Base-by-base conservation (phyloP, 2,329 filamentous ascomycete species). In the Blumeria hordei region DNA sequence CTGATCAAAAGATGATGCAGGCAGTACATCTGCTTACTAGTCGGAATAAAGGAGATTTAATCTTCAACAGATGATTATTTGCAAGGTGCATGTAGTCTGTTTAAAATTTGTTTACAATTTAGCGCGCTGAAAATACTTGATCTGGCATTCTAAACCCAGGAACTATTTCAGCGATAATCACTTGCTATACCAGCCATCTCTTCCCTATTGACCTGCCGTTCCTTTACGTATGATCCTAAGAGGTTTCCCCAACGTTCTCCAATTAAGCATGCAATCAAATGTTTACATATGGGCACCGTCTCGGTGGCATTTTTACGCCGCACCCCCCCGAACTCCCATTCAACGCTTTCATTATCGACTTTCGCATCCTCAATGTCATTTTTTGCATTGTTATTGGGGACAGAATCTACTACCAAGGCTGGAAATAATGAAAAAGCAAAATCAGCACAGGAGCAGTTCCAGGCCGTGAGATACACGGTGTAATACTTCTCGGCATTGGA, bases 361-460 rank as follows among this genome's bases (percentile, higher is more conserved):
- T 45, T 45, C 10, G 18, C 43, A 4, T 21, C 35, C 32, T 43
- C 45, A n/a, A n/a, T 18, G n/a, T 33, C 21, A 21, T 16, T 10
- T 45, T 33, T 33, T 3, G 21, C 3, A n/a, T 44, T 16, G 8
- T 21, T 9, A 14, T 21, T 34, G 6, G 35, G 34, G 5, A 21
- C 33, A n/a, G 21, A 6, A 37, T 18, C 21, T 7, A 34, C 10
- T 7, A 18, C 2, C 35, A 49, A 37, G 9, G 54, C 61, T 32
- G 73, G 72, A 61, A 88, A 88, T 2, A 81, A 76, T 18, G 81
- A 72, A 58, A 93, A 81, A 0, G 82, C 75, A 67, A 96, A 96
- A 1, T 80, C 81, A 3, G 88, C 83, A 69, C 92, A 98, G 0
- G 79, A 85, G 67, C 92, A 98, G 66, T 83, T 88, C 92, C 92